Evolutionary conservation across 306 rosid genomes (phyloP).

Genomic region (Parietaria judaica): DNA sequence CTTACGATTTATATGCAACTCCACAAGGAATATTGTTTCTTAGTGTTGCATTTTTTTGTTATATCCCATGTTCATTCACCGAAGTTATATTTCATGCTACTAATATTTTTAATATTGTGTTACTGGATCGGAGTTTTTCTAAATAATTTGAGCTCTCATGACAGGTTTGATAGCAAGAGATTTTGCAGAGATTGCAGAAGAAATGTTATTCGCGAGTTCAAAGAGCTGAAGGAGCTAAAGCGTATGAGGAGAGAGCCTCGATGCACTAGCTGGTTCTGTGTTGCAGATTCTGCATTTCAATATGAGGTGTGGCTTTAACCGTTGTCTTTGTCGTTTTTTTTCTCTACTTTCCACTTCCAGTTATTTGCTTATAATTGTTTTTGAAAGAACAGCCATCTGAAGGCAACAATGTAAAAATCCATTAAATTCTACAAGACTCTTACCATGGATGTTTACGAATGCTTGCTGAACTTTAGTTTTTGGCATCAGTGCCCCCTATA

Average conservation of each 20-base stretch:
- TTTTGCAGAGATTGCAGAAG: slow-evolving; percentile 99
- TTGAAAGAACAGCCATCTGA: slow-evolving; percentile 6
- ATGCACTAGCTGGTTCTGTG: slow-evolving; percentile 99
- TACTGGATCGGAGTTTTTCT: slow-evolving; percentile 16
- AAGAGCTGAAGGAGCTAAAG: slow-evolving; percentile 92
- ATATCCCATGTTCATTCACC: slow-evolving; percentile 7
- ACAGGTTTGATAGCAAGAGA: slow-evolving; percentile 99
- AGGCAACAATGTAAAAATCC: slow-evolving; percentile 8
- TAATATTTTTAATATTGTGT: neutral
- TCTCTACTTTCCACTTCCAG: slow-evolving; percentile 9
- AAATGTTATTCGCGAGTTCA: slow-evolving; percentile 96
- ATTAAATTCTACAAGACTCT: slow-evolving; percentile 4
- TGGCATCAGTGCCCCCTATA: no score
- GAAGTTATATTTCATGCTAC: neutral
- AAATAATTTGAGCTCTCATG: slow-evolving; percentile 26
- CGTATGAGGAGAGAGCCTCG: slow-evolving; percentile 90
- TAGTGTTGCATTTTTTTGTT: slow-evolving; percentile 8
- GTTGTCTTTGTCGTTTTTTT: slow-evolving; percentile 19
- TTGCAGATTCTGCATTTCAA: slow-evolving; percentile 85
- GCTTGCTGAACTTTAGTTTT: no score
- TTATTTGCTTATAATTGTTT: slow-evolving; percentile 15
- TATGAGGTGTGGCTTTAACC: slow-evolving; percentile 68
- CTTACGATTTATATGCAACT: slow-evolving; percentile 14
- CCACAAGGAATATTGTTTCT: neutral
- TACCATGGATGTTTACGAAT: neutral